Percentiles rank a stretch among this genome's conserved stretches.
Evolutionary conservation across 2,329 filamentous ascomycete genomes (phyloP).

Genomic region (Mollisiaceae sp.): DNA sequence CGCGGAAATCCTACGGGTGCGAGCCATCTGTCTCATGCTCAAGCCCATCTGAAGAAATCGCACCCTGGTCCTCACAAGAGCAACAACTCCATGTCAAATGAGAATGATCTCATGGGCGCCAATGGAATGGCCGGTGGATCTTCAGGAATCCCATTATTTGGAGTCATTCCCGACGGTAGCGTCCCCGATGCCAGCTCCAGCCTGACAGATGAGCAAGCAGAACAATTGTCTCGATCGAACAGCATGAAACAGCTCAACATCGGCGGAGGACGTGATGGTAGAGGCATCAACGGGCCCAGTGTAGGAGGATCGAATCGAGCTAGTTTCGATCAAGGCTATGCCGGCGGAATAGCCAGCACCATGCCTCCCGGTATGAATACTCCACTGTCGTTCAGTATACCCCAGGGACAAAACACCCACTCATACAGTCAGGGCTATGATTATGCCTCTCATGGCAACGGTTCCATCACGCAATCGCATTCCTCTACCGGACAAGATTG

Average conservation of each 20-base stretch:
- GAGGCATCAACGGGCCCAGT: conserved; percentile 59
- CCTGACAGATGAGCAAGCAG: conserved; percentile 65
- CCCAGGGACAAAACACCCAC: conserved; percentile 62
- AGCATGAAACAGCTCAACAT: conserved; percentile 64
- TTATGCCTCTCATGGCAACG: conserved; percentile 43
- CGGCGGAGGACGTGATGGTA: conserved; percentile 60
- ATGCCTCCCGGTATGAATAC: conserved; percentile 68
- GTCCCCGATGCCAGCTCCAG: conserved; percentile 41
- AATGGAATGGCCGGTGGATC: conserved; percentile 65
- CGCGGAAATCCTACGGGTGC: conserved; percentile 94
- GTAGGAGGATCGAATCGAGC: conserved; percentile 53
- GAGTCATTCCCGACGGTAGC: conserved; percentile 54
- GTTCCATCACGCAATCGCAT: conserved; percentile 38
- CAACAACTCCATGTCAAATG: conserved; percentile 58
- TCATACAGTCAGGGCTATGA: conserved; percentile 45
- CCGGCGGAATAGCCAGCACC: conserved; percentile 60
- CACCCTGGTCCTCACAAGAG: conserved; percentile 61
- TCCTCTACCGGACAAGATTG: conserved; percentile 64
- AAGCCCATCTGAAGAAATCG: conserved; percentile 85
- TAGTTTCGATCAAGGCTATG: conserved; percentile 60
- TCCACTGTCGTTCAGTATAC: conserved; percentile 66
- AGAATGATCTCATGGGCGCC: conserved; percentile 65
- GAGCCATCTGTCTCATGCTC: conserved; percentile 91
- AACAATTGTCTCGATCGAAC: conserved; percentile 65
- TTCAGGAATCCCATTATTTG: conserved; percentile 63